Evolutionary conservation across 2,329 filamentous ascomycete species (phyloP), one percentile per base, ranked within the genome.

Genomic region (Sclerotinia glacialis): DNA sequence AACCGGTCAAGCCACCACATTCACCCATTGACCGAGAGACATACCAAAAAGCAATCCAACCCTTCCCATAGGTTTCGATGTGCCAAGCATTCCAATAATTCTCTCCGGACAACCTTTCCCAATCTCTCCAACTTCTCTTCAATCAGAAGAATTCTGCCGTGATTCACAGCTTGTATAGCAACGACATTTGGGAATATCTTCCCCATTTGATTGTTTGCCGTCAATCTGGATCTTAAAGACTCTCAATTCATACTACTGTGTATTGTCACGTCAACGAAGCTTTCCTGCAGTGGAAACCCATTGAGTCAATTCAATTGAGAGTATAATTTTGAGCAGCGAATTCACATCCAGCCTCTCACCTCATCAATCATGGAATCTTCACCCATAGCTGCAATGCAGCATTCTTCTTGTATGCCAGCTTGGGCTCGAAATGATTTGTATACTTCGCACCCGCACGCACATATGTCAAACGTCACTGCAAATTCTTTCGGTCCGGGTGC

Each of bases 361-460:
- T 23, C 42, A 40, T 28, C 49, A 60, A 49, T 26, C 14, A 97
- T 98, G 92, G 93, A 97, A 80, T 97, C 94, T 54, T 98, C 95
- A 74, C 95, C 95, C 56, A 81, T 98, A 77, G 94, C 94, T 78
- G 93, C 94, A 67, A 91, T 98, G 89, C 92, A 93, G 81, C 92
- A 89, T 83, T 86, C 79, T 80, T 84, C 79, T 81, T 86, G 80
- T 80, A 81, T 73, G 83, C 87, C 73, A 78, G 83, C 75, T 86
- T 93, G 85, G 88, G 81, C 71, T 54, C 81, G 76, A 67, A 79
- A 76, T 69, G 84, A 86, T 71, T 77, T 86, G 71, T 86, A 85
- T 75, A 81, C 80, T 60, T 78, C 82, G 37, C 81, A 81, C 71
- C 74, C 81, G 65, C 81, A 82, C 68, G 78, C 76, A 66, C 78